Percentiles rank a stretch among this genome's conserved stretches.
Evolutionary conservation across 768 basidiomycete genomes (phyloP).

Genomic region (Amanita polypyramis): DNA sequence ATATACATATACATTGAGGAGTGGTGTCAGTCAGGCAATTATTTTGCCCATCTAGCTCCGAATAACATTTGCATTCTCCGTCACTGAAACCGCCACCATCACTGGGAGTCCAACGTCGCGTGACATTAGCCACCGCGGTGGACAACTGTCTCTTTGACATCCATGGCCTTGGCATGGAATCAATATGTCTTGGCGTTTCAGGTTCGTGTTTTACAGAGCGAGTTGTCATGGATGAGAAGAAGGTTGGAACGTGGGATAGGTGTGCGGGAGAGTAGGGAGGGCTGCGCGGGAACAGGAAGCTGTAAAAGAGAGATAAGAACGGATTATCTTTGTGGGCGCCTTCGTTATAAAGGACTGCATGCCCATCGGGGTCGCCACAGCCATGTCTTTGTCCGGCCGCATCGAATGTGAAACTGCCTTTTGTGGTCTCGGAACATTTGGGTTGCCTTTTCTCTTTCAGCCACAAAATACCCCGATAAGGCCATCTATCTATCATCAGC

Average conservation of each 20-base stretch:
- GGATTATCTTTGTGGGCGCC: not conserved
- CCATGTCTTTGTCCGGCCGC: conserved; percentile 6
- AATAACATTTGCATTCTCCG: not conserved
- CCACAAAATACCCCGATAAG: not conserved
- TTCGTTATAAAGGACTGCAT: conserved; percentile 3
- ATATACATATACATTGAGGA: not conserved
- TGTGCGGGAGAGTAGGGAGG: not conserved
- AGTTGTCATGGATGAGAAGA: not conserved
- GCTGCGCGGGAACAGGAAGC: not conserved
- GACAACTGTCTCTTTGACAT: not conserved
- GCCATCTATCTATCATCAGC: too few relatives aligned
- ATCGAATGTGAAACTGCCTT: conserved; percentile 9
- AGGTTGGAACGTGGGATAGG: not conserved
- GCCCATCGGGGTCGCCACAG: not conserved
- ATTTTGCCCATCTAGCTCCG: not conserved
- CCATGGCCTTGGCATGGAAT: not conserved
- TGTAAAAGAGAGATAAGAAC: not conserved
- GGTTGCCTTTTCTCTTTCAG: too few relatives aligned
- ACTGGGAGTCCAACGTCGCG: not conserved
- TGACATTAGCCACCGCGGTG: not conserved
- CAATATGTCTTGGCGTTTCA: not conserved
- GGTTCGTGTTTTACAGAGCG: not conserved
- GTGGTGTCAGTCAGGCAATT: not conserved
- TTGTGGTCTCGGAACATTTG: not conserved
- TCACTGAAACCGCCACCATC: not conserved